Evolutionary conservation across 1,139 yeast species (phyloP).

Genomic region (Pichia terricola): DNA sequence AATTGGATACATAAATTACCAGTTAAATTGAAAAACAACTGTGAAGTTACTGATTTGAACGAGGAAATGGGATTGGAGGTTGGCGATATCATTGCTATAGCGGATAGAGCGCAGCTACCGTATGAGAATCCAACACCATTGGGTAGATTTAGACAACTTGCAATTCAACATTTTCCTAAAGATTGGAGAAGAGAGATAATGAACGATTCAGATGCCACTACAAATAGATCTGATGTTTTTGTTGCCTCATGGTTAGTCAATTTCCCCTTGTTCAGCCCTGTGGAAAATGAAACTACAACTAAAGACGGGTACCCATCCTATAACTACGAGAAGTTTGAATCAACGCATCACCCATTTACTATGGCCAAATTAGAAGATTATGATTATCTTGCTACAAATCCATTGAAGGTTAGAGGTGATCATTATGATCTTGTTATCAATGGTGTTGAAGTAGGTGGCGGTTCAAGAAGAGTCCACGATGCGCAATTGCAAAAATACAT

Average conservation of each 20-base stretch:
- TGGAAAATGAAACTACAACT: slow-evolving; percentile 28
- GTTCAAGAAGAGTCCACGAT: slow-evolving; percentile 92
- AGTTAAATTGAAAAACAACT: slow-evolving; percentile 22
- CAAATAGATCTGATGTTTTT: slow-evolving; percentile 27
- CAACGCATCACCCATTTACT: slow-evolving; percentile 96
- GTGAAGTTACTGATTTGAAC: slow-evolving; percentile 22
- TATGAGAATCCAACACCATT: slow-evolving; percentile 95
- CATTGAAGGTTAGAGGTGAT: slow-evolving; percentile 72
- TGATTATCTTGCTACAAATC: slow-evolving; percentile 40
- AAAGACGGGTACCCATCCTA: slow-evolving; percentile 49
- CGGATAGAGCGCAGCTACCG: slow-evolving; percentile 54
- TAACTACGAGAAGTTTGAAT: slow-evolving; percentile 36
- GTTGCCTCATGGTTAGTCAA: slow-evolving; percentile 83
- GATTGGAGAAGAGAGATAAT: slow-evolving; percentile 35
- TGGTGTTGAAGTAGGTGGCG: slow-evolving; percentile 97
- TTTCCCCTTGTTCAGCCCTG: slow-evolving; percentile 84
- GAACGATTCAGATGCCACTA: slow-evolving; percentile 1
- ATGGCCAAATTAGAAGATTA: slow-evolving; percentile 75
- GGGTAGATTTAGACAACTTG: slow-evolving; percentile 74
- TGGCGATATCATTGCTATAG: slow-evolving; percentile 71
- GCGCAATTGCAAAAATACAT: slow-evolving; percentile 64
- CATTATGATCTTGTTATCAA: slow-evolving; percentile 91
- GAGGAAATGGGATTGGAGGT: slow-evolving; percentile 33
- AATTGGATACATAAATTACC: slow-evolving; percentile 34
- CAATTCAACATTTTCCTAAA: slow-evolving; percentile 44